Conservation (phyloP, 257 asterid genomes). For the Buddleja alternifolia region DNA sequence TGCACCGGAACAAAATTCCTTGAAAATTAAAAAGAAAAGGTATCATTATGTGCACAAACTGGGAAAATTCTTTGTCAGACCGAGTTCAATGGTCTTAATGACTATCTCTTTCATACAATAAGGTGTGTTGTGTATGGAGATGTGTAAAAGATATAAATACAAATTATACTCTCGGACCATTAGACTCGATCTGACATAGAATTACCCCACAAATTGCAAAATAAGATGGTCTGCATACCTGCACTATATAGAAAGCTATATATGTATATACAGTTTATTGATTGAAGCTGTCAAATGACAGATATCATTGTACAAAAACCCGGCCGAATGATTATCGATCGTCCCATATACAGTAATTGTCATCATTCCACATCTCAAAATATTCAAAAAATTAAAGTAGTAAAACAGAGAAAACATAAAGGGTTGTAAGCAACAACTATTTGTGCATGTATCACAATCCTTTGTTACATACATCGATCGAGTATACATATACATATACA, state of each 20-base stretch:
- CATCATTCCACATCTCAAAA: constrained; percentile 16
- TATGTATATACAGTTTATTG: constrained; percentile 30
- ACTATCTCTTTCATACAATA: no score
- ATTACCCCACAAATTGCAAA: constrained; percentile 39
- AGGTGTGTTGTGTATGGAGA: no score
- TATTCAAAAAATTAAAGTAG: background rate
- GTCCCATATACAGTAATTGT: constrained; percentile 20
- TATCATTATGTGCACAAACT: constrained; percentile 50
- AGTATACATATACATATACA: constrained; percentile 27
- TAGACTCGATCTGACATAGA: no score
- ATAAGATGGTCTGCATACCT: constrained; percentile 31
- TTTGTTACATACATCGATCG: constrained; percentile 18
- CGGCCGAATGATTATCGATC: constrained; percentile 26
- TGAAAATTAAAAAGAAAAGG: background rate
- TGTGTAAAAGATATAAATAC: no score
- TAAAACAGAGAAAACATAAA: background rate
- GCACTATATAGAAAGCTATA: background rate
- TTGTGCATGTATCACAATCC: constrained; percentile 32
- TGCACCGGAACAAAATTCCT: constrained; percentile 1
- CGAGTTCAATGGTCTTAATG: no score
- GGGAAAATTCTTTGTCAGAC: no score
- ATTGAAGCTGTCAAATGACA: constrained; percentile 33
- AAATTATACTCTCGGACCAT: no score
- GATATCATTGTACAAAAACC: constrained; percentile 20
- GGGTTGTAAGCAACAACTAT: background rate